Evolutionary conservation across 2,329 filamentous ascomycete species (phyloP).

Genomic region (Aspergillus quadricinctus): DNA sequence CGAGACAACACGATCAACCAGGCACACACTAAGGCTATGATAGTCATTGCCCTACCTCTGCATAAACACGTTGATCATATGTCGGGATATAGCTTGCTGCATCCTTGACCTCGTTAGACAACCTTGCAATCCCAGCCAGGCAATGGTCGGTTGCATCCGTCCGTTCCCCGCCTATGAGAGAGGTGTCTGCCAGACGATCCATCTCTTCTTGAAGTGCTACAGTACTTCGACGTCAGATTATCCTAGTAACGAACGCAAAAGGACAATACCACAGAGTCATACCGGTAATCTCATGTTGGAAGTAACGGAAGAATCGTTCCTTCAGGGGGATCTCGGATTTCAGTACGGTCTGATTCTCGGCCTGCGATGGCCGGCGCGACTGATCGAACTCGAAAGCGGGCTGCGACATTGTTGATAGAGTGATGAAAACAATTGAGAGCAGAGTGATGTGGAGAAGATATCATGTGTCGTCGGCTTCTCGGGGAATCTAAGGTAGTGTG

Average conservation of each 20-base stretch:
- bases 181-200: slow-evolving; percentile 58
- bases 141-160: slow-evolving; percentile 77
- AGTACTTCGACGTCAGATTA: slow-evolving; percentile 14
- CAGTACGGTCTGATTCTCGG: slow-evolving; percentile 29
- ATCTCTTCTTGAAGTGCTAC: slow-evolving; percentile 75
- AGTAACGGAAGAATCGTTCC: slow-evolving; percentile 79
- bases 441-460: not conserved
- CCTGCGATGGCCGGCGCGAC: slow-evolving; percentile 26
- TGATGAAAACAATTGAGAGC: not conserved
- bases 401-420: slow-evolving; percentile 26
- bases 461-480: not conserved
- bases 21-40: not conserved
- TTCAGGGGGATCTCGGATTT: slow-evolving; percentile 51
- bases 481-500: slow-evolving; percentile 3
- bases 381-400: slow-evolving; percentile 24
- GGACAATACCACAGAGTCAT: slow-evolving; percentile 23
- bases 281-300: slow-evolving; percentile 71
- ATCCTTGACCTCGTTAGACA: slow-evolving; percentile 82
- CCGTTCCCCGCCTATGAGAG: slow-evolving; percentile 66
- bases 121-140: slow-evolving; percentile 69
- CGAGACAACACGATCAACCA: slow-evolving; percentile 15
- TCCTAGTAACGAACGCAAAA: slow-evolving; percentile 2
- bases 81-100: slow-evolving; percentile 76
- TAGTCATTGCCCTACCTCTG: slow-evolving; percentile 53
- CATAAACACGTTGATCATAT: slow-evolving; percentile 84